Evolutionary conservation across 257 asterid genomes (phyloP), one percentile per base, ranked within the genome.

Genomic region (Nicotiana obtusifolia): DNA sequence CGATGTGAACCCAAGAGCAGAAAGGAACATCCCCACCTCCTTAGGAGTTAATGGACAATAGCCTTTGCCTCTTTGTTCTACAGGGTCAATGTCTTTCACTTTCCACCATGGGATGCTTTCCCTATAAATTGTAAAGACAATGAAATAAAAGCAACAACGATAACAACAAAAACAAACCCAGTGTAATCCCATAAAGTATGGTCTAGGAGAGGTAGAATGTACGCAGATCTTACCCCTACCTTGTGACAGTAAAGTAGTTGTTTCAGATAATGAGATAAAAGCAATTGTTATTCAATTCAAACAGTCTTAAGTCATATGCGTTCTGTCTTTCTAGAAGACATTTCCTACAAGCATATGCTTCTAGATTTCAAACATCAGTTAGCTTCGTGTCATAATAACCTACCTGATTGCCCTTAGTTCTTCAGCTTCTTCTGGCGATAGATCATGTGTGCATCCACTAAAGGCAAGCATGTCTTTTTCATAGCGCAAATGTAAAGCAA

Each of bases 391-490:
- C 59, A 41, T 41, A 11, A 71, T 22, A 44, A 22, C 81, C 57
- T 88, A 93, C 99, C 99, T 95, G 84, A 95, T 91, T 85, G 82
- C 84, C 88, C 84, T 92, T 62, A 95, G 89, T 84, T 95, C 99
- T 77, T 91, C 93, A 22, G 98, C 96, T 88, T 95, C 97, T 89
- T 92, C 91, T 41, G 86, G 87, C 71, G 93, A 86, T 86, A 95
- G 88, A 87, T 89, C 93, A 59, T 95, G 97, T 61, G 98, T 93
- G 89, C 98, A 95, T 83, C 98, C 99, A 87, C 99, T 93, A 66
- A 91, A 95, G 71, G 99, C 95, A 84, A 95, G 99, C 98, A 95
- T 93, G 88, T 95, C 99, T 86, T 95, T 90, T 84, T 95, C 99
- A 87, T 91, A 95, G 84, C 97, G 92, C 77, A 95, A 88, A 89